These are phyloP conservation scores for Botrytis galanthina DNA, from an alignment of 2,329 filamentous ascomycete genomes.

Conservation along the genomic window DNA sequence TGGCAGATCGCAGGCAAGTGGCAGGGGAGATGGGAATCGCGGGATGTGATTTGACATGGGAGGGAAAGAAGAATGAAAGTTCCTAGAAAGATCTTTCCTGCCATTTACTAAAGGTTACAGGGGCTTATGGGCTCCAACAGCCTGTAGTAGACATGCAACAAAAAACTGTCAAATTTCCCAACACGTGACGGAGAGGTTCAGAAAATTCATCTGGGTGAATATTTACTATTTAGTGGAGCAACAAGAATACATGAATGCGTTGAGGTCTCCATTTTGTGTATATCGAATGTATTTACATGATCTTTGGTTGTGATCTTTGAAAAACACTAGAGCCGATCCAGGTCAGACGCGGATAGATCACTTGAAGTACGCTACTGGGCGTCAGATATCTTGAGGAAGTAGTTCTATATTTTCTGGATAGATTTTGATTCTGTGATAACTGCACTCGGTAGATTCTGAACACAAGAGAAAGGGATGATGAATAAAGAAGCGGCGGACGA, in stretches of 20 bases:
- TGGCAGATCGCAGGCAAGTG: neutral
- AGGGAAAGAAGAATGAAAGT: neutral
- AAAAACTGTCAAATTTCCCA: neutral
- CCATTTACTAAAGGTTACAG: neutral
- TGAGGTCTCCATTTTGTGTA: neutral
- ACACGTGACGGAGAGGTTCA: neutral
- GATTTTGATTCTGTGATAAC: neutral
- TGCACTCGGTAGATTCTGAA: neutral
- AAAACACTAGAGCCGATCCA: neutral
- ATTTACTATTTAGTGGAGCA: neutral
- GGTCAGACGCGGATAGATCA: neutral
- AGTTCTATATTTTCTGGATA: neutral
- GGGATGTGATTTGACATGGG: neutral
- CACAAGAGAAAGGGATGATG: neutral
- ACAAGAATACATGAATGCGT: neutral
- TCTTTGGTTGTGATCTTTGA: neutral
- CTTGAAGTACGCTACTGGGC: neutral
- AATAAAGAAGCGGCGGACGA: fast-evolving
- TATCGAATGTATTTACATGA: neutral
- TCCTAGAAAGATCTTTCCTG: fast-evolving
- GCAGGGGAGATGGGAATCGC: neutral
- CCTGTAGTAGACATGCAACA: neutral
- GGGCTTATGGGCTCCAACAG: neutral
- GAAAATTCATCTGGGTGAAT: neutral
- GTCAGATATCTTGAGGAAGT: neutral